These are phyloP conservation scores for Alternaria gaisen DNA, from an alignment of 2,329 filamentous ascomycete genomes.

Conservation along the genomic window DNA sequence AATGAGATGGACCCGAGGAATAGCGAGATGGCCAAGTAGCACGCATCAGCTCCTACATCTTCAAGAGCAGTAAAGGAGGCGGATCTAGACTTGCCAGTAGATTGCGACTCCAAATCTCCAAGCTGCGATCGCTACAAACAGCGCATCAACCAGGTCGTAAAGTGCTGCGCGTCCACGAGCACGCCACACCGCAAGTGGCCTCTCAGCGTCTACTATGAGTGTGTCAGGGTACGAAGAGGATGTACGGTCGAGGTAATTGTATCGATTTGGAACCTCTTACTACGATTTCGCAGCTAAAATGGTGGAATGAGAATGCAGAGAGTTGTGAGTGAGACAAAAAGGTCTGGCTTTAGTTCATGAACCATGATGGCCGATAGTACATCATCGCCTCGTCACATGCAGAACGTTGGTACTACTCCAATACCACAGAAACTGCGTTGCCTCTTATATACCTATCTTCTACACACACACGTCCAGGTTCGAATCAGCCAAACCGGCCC, in stretches of 20 bases:
- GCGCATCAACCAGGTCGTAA: neutral
- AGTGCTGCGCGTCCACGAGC: neutral
- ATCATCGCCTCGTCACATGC: neutral
- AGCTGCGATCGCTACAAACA: neutral
- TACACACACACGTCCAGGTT: too few species aligned
- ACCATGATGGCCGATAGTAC: slow-evolving; percentile 10
- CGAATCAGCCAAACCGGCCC: neutral
- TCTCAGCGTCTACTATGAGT: neutral
- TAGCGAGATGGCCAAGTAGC: neutral
- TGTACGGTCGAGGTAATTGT: neutral
- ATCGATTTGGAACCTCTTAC: neutral
- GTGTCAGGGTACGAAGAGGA: neutral
- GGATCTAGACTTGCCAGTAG: slow-evolving; percentile 4
- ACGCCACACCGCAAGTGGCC: slow-evolving; percentile 2
- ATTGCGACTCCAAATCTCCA: slow-evolving; percentile 16
- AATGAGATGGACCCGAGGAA: neutral
- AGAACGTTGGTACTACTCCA: rapidly evolving
- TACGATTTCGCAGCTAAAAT: too few species aligned
- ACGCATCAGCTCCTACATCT: neutral
- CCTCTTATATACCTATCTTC: too few species aligned
- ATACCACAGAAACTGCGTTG: too few species aligned
- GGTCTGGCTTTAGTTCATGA: neutral
- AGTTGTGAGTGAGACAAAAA: neutral
- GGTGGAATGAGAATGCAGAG: neutral
- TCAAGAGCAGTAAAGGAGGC: neutral